Conservation (phyloP, 2,329 filamentous ascomycete genomes). For the Chalaropsis ovoidea region DNA sequence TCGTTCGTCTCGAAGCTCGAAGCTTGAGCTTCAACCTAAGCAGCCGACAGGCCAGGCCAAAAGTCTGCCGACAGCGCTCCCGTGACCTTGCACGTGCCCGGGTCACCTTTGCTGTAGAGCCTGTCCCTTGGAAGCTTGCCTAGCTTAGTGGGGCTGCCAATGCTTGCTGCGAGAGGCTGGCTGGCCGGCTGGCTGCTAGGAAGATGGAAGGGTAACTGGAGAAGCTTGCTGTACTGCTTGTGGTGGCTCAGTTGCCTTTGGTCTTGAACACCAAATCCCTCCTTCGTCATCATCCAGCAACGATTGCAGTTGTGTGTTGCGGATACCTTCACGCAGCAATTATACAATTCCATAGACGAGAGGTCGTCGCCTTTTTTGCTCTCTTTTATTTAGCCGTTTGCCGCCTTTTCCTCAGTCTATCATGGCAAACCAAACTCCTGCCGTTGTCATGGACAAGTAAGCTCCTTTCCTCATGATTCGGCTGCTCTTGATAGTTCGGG, state of each 20-base stretch:
- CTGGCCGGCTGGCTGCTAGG: constrained; percentile 17
- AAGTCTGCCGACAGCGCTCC: constrained; percentile 3
- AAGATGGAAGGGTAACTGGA: constrained; percentile 14
- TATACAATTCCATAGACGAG: background rate
- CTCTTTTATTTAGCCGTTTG: background rate
- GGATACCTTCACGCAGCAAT: background rate
- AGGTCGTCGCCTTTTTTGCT: constrained; percentile 1
- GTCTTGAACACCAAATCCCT: constrained; percentile 15
- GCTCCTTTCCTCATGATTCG: constrained; percentile 35
- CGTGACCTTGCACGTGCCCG: constrained; percentile 21
- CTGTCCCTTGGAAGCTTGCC: constrained; percentile 12
- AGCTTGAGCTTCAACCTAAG: no score
- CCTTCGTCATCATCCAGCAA: constrained; percentile 24
- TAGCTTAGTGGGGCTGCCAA: constrained; percentile 24
- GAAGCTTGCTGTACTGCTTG: constrained; percentile 15
- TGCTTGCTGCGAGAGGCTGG: constrained; percentile 14
- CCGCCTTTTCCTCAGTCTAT: constrained; percentile 26
- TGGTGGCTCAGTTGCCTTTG: constrained; percentile 18
- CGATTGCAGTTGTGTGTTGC: constrained; percentile 8
- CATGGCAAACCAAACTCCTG: constrained; percentile 97
- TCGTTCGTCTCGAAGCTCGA: no score
- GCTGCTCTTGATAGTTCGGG: constrained; percentile 12
- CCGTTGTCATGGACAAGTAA: constrained; percentile 99
- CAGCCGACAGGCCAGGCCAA: background rate
- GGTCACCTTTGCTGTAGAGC: background rate